Evolutionary conservation across 2,329 filamentous ascomycete species (phyloP).

Genomic region (Colletotrichum tropicicola): DNA sequence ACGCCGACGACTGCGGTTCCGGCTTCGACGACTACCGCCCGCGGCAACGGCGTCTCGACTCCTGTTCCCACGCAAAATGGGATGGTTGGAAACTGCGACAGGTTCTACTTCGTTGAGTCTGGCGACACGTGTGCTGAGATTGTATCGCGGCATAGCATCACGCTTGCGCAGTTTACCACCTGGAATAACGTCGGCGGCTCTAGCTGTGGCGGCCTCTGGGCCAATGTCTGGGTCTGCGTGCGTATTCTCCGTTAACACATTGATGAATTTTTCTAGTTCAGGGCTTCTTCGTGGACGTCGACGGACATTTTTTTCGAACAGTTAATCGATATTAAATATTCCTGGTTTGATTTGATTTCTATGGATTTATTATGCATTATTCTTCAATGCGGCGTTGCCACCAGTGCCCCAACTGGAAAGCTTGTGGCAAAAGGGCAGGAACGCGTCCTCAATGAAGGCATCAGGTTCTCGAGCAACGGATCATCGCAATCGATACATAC

Average conservation of each 20-base stretch:
- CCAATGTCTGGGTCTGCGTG: not conserved
- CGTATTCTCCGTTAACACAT: not conserved
- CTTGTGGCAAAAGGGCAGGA: no score
- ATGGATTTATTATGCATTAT: no score
- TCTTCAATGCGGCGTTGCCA: no score
- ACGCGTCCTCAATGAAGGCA: no score
- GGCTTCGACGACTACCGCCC: not conserved
- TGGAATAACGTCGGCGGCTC: not conserved
- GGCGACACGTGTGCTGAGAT: constrained; percentile 27
- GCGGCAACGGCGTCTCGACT: constrained; percentile 35
- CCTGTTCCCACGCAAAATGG: constrained; percentile 38
- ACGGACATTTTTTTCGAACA: no score
- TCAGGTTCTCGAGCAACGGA: no score
- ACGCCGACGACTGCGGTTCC: not conserved
- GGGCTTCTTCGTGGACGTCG: no score
- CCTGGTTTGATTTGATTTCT: no score
- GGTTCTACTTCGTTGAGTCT: constrained; percentile 35
- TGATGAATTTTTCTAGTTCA: no score
- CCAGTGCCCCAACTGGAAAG: no score
- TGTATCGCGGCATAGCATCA: not conserved
- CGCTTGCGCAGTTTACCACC: not conserved
- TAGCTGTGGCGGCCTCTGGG: not conserved
- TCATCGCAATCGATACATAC: no score
- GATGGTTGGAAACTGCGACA: constrained; percentile 40
- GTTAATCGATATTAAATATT: no score